Evolutionary conservation across 2,329 filamentous ascomycete species (phyloP).

Genomic region (Alternaria burnsii): DNA sequence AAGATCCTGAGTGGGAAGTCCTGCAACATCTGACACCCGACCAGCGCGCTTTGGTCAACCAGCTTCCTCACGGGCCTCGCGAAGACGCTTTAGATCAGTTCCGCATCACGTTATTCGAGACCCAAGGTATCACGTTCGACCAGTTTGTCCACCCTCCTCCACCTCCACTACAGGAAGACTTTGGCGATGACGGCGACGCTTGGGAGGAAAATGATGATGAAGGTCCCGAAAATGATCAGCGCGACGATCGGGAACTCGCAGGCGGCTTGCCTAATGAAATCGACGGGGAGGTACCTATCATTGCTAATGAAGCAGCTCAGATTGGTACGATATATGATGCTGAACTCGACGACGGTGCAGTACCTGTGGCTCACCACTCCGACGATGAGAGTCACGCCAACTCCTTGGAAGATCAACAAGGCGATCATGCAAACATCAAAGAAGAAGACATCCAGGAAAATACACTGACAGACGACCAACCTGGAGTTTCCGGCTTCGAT

Average conservation of each 20-base stretch:
- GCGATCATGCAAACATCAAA: not conserved
- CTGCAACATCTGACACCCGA: constrained; percentile 27
- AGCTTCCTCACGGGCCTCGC: constrained; percentile 16
- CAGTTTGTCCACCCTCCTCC: not conserved
- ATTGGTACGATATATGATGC: not conserved
- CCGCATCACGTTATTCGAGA: constrained; percentile 29
- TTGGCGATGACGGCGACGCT: not conserved
- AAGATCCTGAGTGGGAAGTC: constrained; percentile 20
- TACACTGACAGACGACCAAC: not conserved
- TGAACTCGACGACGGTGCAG: not conserved
- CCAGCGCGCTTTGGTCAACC: constrained; percentile 16
- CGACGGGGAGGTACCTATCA: not conserved
- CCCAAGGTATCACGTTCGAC: constrained; percentile 22
- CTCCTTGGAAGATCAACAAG: not conserved
- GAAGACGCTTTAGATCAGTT: constrained; percentile 27
- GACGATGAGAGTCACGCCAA: not conserved
- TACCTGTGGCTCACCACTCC: not conserved
- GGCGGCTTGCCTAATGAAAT: not conserved
- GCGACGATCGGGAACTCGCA: not conserved
- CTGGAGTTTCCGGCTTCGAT: not conserved
- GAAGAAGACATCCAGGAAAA: not conserved
- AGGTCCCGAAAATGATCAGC: not conserved
- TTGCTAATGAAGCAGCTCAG: not conserved
- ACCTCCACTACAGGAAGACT: not conserved
- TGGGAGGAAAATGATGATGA: not conserved